A percentile compares a stretch with the other conserved stretches of the same genome.
phyloP scores from a whole-genome alignment of 2,329 filamentous ascomycete species.

The Colletotrichum truncatum region DNA sequence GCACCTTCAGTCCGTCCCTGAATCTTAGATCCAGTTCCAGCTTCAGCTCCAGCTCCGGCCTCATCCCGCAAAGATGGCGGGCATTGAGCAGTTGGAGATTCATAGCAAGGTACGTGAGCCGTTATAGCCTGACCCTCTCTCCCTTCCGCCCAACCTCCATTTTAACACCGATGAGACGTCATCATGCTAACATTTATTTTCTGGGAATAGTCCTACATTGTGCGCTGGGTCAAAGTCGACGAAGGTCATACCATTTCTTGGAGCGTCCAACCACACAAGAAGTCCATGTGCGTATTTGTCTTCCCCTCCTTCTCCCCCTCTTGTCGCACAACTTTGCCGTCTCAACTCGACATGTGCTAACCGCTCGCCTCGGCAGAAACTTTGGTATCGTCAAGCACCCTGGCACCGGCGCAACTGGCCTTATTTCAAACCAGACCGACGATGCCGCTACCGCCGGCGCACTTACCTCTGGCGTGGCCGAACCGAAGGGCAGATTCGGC shows the following conservation, averaged over 20 bases:
- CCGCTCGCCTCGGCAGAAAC: constrained; percentile 63
- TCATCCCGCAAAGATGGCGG: constrained; percentile 71
- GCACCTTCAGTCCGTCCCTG: not conserved
- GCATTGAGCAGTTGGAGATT: constrained; percentile 96
- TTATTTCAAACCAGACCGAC: constrained; percentile 53
- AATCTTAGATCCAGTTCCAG: not conserved
- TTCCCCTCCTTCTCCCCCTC: not conserved
- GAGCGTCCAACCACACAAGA: constrained; percentile 98
- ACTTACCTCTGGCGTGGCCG: constrained; percentile 50
- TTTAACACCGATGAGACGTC: not conserved
- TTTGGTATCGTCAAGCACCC: constrained; percentile 99
- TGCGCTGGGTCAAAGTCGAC: constrained; percentile 94
- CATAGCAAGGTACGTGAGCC: constrained; percentile 84
- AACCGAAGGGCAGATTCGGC: constrained; percentile 58
- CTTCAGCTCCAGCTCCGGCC: constrained; percentile 9
- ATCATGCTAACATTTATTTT: constrained; percentile 21
- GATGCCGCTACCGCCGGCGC: constrained; percentile 58
- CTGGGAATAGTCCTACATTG: constrained; percentile 85
- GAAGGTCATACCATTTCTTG: constrained; percentile 94
- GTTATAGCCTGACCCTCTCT: not conserved
- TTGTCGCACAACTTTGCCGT: not conserved
- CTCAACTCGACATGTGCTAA: constrained; percentile 15
- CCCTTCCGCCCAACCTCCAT: constrained; percentile 22
- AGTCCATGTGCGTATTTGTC: constrained; percentile 75
- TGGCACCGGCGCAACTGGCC: constrained; percentile 69